Conservation (phyloP, 2,329 filamentous ascomycete species). For the Cercospora berteroae region DNA sequence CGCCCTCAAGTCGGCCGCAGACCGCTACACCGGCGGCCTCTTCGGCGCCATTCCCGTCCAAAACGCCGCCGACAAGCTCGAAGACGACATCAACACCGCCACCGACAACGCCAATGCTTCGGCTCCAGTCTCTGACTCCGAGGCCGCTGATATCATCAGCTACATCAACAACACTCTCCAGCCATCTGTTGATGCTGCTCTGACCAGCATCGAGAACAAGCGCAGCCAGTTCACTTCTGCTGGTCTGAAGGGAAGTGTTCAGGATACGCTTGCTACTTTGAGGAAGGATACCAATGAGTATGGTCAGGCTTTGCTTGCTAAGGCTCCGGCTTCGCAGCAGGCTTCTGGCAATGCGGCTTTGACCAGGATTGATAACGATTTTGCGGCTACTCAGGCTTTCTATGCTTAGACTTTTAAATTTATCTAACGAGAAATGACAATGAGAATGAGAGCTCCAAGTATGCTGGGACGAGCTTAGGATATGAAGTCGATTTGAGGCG, state of each 20-base stretch:
- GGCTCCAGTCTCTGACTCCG: slow-evolving; percentile 15
- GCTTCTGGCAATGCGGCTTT: slow-evolving; percentile 18
- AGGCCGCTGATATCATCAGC: slow-evolving; percentile 22
- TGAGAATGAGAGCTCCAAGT: not conserved
- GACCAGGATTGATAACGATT: slow-evolving; percentile 44
- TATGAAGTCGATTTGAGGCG: not conserved
- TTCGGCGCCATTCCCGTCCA: slow-evolving; percentile 24
- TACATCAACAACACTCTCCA: slow-evolving; percentile 28
- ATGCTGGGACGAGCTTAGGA: not conserved
- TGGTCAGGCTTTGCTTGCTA: not conserved
- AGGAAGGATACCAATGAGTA: not conserved
- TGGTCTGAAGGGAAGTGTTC: slow-evolving; percentile 9
- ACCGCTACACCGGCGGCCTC: slow-evolving; percentile 23
- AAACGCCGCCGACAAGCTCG: slow-evolving; percentile 16
- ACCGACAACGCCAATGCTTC: slow-evolving; percentile 18
- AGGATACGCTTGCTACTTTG: not conserved
- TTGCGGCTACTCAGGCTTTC: slow-evolving; percentile 14
- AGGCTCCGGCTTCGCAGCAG: slow-evolving; percentile 15
- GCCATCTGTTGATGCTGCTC: slow-evolving; percentile 8
- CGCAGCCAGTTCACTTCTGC: not conserved
- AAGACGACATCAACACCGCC: slow-evolving; percentile 25
- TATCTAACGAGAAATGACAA: not conserved
- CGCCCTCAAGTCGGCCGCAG: slow-evolving; percentile 17
- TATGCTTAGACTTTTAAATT: not conserved
- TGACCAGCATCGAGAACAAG: not conserved